phyloP scores from a whole-genome alignment of 805 yeast species.

The Komagataella mondaviorum region DNA sequence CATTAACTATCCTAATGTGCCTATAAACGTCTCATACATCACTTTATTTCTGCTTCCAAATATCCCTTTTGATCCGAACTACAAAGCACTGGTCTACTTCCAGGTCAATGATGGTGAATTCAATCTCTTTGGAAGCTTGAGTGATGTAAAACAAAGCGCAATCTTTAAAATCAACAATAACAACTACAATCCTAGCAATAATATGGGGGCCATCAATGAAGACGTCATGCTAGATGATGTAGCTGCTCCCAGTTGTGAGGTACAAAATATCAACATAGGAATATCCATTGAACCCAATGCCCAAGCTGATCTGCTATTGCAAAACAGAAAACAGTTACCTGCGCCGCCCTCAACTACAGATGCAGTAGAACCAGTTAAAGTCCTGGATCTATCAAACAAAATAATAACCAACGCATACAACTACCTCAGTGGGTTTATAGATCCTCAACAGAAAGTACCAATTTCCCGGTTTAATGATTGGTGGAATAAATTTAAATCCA shows the following conservation, averaged over 20 bases:
- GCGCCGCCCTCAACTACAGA: slow-evolving; percentile 15
- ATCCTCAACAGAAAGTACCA: slow-evolving; percentile 66
- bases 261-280: slow-evolving; percentile 39
- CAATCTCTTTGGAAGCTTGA: slow-evolving; percentile 51
- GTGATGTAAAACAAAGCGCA: slow-evolving; percentile 70
- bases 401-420: slow-evolving; percentile 90
- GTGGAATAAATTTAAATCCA: slow-evolving; percentile 85
- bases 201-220: slow-evolving; percentile 6
- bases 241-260: slow-evolving; percentile 20
- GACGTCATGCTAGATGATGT: slow-evolving; percentile 47
- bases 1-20: slow-evolving; percentile 46
- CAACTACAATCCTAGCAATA: slow-evolving; percentile 3
- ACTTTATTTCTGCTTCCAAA: slow-evolving; percentile 82
- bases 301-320: slow-evolving; percentile 38
- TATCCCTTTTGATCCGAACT: slow-evolving; percentile 52
- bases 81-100: slow-evolving; percentile 78
- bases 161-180: slow-evolving; percentile 64
- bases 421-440: slow-evolving; percentile 78
- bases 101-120: slow-evolving; percentile 59
- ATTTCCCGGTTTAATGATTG: slow-evolving; percentile 82
- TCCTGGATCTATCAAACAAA: slow-evolving; percentile 63
- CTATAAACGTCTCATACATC: slow-evolving; percentile 53
- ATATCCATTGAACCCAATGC: slow-evolving; percentile 77
- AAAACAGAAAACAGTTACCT: slow-evolving; percentile 23
- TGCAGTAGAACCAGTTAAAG: slow-evolving; percentile 4